Conservation (phyloP, 2,329 filamentous ascomycete genomes). For the Calonectria henricotiae region DNA sequence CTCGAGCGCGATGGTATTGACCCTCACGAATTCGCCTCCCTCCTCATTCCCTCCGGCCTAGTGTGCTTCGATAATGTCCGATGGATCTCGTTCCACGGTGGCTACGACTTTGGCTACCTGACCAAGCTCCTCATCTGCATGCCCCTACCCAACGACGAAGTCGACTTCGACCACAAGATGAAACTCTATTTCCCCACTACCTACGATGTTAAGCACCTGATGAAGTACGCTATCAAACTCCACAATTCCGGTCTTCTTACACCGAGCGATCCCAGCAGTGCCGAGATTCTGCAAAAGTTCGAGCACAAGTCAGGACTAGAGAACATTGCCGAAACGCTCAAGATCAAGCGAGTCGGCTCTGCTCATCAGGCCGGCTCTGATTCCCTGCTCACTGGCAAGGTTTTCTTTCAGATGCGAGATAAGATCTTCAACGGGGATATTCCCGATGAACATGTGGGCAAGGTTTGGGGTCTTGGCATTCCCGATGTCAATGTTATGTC, state of each 20-base stretch:
- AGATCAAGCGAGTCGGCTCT: conserved; percentile 88
- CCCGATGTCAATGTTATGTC: conserved; percentile 70
- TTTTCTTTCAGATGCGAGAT: conserved; percentile 94
- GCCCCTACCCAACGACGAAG: conserved; percentile 89
- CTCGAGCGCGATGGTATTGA: conserved; percentile 93
- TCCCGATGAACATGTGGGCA: conserved; percentile 86
- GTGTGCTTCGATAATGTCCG: conserved; percentile 90
- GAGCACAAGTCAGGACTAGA: conserved; percentile 94
- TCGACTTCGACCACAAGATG: conserved; percentile 90
- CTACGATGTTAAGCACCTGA: conserved; percentile 97
- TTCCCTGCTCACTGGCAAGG: conserved; percentile 91
- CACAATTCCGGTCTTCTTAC: conserved; percentile 76
- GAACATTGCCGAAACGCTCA: conserved; percentile 93
- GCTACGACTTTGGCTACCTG: conserved; percentile 98
- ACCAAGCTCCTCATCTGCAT: conserved; percentile 92
- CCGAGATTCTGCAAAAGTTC: conserved; percentile 86
- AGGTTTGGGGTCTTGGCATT: conserved; percentile 93
- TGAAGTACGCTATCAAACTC: conserved; percentile 87
- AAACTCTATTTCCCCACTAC: conserved; percentile 94
- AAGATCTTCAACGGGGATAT: conserved; percentile 90
- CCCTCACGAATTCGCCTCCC: conserved; percentile 87
- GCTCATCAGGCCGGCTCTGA: conserved; percentile 96
- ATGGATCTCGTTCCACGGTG: conserved; percentile 98
- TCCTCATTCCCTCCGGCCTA: conserved; percentile 92
- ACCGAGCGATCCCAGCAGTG: conserved; percentile 75